Base-by-base conservation (phyloP, 495 filamentous ascomycete species). In the Halenospora varia region DNA sequence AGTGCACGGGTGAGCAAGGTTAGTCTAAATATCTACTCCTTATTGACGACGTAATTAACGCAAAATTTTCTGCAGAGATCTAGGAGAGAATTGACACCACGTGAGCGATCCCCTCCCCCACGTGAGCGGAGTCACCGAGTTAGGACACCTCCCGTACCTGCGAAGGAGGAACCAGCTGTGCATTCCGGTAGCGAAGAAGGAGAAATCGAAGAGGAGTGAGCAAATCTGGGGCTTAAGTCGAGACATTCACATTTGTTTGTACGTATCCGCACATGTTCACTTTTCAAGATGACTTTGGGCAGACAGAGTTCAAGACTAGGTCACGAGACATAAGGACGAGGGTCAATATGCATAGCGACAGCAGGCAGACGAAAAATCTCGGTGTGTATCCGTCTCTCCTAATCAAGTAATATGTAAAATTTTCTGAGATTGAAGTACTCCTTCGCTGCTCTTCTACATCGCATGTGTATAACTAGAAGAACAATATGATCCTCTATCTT, bases 171-270 rank as follows among this genome's bases (percentile, higher is more conserved):
- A 55, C 77, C 81, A 57, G 80, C 81, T 1, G 81, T 89, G 19
- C 84, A 88, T 65, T 88, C 86, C 40, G 94, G 95, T 29, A 97
- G 94, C 64, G 94, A 98, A 72, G 94, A 98, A 72, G 94, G 94
- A 23, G 94, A 98, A 75, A 96, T 98, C 62, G 94, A 96, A 68
- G 94, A 97, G 74, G 91, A 95, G 61, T 90, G 78, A 68, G 22
- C 3, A 35, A 20, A 52, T 51, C 19, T 48, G 25, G 15, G 10
- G 42, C 18, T 22, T 39, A 19, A 26, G 17, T 26, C 8, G 2
- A 40, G 20, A 48, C 44, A 59, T 8, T 6, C 18, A 49, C 11
- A 40, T 44, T 20, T 45, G 55, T 23, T 56, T 47, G 65, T 67
- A 67, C 62, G 65, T 67, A 67, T 67, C 20, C 44, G 62, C 39